phyloP scores from a whole-genome alignment of 2,329 filamentous ascomycete genomes.

The Phaeophleospora eucalypticola region DNA sequence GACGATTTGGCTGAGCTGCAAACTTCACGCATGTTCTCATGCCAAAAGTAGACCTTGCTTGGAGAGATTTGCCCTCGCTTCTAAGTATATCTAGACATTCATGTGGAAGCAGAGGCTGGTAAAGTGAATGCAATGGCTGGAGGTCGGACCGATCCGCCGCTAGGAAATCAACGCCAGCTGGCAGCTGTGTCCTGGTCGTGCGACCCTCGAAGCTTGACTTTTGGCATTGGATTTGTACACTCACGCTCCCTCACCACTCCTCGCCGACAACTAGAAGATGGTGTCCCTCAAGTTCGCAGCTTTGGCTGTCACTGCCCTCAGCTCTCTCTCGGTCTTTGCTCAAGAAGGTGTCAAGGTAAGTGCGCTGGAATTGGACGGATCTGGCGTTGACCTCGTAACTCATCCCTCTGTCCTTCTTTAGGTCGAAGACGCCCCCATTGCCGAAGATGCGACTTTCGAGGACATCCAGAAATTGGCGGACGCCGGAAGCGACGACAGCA shows the following conservation, averaged over 20 bases:
- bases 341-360: conserved; percentile 38
- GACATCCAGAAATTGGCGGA: conserved; percentile 19
- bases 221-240: neutral
- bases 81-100: neutral
- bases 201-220: neutral
- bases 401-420: no score
- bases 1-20: no score
- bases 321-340: conserved; percentile 61
- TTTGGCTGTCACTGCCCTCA: conserved; percentile 67
- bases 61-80: no score
- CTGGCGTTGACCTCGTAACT: no score
- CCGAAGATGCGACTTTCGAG: conserved; percentile 16
- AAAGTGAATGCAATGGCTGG: neutral
- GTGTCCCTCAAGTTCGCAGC: conserved; percentile 68
- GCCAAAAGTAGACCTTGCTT: no score
- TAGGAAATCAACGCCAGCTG: neutral
- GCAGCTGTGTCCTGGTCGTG: no score
- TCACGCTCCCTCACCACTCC: neutral
- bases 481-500: conserved; percentile 12
- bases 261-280: conserved; percentile 53
- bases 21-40: no score
- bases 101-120: neutral
- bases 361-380: no score
- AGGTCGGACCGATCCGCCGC: neutral
- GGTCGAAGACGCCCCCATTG: conserved; percentile 18